Evolutionary conservation across 2,329 filamentous ascomycete species (phyloP).

Genomic region (Neofusicoccum cordaticola): DNA sequence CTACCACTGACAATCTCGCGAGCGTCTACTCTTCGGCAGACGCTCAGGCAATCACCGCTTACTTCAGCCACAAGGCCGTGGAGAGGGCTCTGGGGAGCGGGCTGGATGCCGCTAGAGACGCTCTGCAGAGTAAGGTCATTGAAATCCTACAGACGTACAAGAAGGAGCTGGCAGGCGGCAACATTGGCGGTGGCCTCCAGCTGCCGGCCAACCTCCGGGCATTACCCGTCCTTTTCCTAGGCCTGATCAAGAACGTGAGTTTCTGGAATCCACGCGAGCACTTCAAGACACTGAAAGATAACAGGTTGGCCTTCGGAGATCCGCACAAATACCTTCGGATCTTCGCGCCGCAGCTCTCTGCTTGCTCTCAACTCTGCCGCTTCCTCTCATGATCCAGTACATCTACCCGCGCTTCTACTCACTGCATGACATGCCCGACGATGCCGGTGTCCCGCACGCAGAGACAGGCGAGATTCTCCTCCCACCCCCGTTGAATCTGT

Average conservation of each 20-base stretch:
- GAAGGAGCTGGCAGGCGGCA: constrained; percentile 93
- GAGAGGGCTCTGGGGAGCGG: constrained; percentile 83
- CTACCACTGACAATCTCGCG: constrained; percentile 85
- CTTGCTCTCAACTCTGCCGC: constrained; percentile 86
- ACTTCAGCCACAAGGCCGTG: constrained; percentile 96
- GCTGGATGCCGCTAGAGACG: constrained; percentile 85
- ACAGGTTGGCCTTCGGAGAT: constrained; percentile 77
- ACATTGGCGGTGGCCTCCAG: constrained; percentile 81
- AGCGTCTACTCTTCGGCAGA: constrained; percentile 94
- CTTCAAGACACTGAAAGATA: neutral
- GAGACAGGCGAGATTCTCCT: constrained; percentile 86
- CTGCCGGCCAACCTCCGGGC: constrained; percentile 90
- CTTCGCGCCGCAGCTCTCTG: constrained; percentile 90
- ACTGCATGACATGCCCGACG: constrained; percentile 93
- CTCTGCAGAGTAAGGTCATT: constrained; percentile 84
- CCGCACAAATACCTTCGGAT: constrained; percentile 89
- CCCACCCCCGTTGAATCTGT: constrained; percentile 79
- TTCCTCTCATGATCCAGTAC: constrained; percentile 88
- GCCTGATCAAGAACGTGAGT: constrained; percentile 89
- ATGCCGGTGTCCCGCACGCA: constrained; percentile 79
- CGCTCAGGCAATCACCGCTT: constrained; percentile 87
- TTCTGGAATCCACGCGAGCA: neutral
- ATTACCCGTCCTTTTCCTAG: constrained; percentile 85
- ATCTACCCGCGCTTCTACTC: constrained; percentile 68
- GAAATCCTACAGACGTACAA: constrained; percentile 94